A percentile compares a stretch with the other conserved stretches of the same genome.
Conservation (phyloP, 2,329 filamentous ascomycete genomes). For the Xylogone sp. region DNA sequence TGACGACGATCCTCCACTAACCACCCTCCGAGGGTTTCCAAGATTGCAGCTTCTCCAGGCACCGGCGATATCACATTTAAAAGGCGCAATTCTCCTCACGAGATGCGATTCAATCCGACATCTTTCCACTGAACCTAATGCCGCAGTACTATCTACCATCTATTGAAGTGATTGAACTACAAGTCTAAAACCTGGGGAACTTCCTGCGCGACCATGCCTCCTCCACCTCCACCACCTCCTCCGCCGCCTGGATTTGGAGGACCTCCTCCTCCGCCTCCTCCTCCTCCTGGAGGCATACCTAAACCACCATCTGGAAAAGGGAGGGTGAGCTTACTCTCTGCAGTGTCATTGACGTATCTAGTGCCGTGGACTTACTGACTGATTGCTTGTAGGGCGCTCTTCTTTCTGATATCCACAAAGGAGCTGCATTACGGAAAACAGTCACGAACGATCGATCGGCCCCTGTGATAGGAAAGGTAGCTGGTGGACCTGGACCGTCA, state of each 20-base stretch:
- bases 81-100: neutral
- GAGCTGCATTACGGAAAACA: slow-evolving; percentile 74
- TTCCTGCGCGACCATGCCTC: slow-evolving; percentile 35
- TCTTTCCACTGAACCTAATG: neutral
- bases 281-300: slow-evolving; percentile 60
- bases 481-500: slow-evolving; percentile 52
- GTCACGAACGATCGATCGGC: slow-evolving; percentile 91
- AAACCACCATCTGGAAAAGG: slow-evolving; percentile 54
- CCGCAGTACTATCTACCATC: neutral
- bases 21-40: neutral
- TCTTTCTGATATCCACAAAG: slow-evolving; percentile 83
- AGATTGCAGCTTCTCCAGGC: neutral
- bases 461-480: slow-evolving; percentile 59
- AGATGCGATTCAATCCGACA: neutral
- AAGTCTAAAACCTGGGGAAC: neutral
- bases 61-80: neutral
- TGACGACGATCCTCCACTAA: neutral
- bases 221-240: slow-evolving; percentile 68
- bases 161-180: neutral
- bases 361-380: slow-evolving; percentile 8
- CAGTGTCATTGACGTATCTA: slow-evolving; percentile 13
- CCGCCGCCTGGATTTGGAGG: slow-evolving; percentile 50
- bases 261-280: slow-evolving; percentile 61
- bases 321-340: slow-evolving; percentile 50
- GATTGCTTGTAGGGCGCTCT: slow-evolving; percentile 66